These are phyloP conservation scores for Citrus glauca DNA, from an alignment of 345 rosid genomes.

Conservation along the genomic window DNA sequence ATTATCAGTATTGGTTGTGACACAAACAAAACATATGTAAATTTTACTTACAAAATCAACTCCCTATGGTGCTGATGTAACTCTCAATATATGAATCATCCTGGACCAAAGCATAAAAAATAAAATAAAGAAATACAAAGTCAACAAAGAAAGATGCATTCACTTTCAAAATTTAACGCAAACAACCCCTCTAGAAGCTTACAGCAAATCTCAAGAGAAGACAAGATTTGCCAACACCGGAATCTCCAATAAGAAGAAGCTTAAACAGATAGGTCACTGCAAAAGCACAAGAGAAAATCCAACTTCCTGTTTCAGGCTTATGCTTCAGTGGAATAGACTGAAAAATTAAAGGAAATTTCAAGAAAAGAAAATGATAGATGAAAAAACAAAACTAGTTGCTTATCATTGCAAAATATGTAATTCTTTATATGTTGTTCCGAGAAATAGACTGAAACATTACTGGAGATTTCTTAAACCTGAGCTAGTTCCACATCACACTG, in stretches of 20 bases:
- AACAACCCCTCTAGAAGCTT: slow-evolving; percentile 15
- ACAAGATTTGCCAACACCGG: slow-evolving; percentile 62
- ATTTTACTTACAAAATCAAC: slow-evolving; percentile 66
- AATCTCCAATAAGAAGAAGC: slow-evolving; percentile 60
- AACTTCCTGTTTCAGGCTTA: not conserved
- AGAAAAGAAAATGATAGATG: not conserved
- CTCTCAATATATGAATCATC: slow-evolving; percentile 81
- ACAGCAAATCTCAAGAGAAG: slow-evolving; percentile 62
- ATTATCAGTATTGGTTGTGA: not conserved
- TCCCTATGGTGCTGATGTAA: slow-evolving; percentile 85
- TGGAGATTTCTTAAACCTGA: not conserved
- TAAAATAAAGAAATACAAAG: not conserved
- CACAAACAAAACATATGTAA: not conserved
- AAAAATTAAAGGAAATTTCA: not conserved
- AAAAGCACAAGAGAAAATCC: slow-evolving; percentile 5
- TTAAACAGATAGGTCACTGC: slow-evolving; percentile 60
- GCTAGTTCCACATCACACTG: not conserved
- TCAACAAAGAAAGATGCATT: not conserved
- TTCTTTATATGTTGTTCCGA: not conserved
- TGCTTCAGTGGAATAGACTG: not conserved
- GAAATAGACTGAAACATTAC: too few species aligned
- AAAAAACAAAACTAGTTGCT: not conserved
- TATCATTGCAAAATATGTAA: not conserved
- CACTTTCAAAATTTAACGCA: not conserved
- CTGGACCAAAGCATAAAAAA: slow-evolving; percentile 25